These are phyloP conservation scores for Fremontodendron californicum DNA, from an alignment of 345 rosid species.

Conservation along the genomic window DNA sequence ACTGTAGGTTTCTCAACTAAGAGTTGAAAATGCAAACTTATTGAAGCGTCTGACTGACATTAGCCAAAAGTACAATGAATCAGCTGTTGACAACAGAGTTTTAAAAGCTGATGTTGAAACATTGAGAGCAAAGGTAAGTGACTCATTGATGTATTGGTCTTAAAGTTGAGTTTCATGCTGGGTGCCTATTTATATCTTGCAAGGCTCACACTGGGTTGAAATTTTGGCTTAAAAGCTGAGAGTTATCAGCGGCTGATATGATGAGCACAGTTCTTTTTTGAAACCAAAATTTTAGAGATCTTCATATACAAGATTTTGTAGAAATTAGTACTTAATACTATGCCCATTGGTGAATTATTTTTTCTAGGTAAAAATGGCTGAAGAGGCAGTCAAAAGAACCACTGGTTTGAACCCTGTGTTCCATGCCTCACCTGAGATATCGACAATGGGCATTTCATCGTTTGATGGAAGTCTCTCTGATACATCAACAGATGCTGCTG, in stretches of 20 bases:
- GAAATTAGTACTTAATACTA: not conserved
- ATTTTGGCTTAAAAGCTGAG: not conserved
- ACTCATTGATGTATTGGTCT: not conserved
- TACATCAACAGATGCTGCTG: constrained; percentile 48
- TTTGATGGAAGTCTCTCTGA: constrained; percentile 50
- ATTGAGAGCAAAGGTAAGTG: constrained; percentile 75
- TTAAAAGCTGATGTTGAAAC: constrained; percentile 91
- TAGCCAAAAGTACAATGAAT: constrained; percentile 68
- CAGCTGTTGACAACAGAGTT: constrained; percentile 86
- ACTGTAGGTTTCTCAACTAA: constrained; percentile 69
- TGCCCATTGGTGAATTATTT: not conserved
- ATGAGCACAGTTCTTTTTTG: not conserved
- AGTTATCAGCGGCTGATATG: not conserved
- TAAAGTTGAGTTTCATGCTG: not conserved
- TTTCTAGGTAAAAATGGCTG: constrained; percentile 93
- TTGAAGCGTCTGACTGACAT: constrained; percentile 62
- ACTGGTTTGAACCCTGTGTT: constrained; percentile 70
- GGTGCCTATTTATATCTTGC: not conserved
- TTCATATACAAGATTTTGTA: not conserved
- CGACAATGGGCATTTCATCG: constrained; percentile 38
- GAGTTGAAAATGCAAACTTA: constrained; percentile 69
- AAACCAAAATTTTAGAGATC: not conserved
- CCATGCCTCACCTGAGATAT: constrained; percentile 44
- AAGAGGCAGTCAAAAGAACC: constrained; percentile 75
- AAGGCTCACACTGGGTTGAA: not conserved